phyloP scores from a whole-genome alignment of 305 asterid genomes.

The Coffea humblotiana region DNA sequence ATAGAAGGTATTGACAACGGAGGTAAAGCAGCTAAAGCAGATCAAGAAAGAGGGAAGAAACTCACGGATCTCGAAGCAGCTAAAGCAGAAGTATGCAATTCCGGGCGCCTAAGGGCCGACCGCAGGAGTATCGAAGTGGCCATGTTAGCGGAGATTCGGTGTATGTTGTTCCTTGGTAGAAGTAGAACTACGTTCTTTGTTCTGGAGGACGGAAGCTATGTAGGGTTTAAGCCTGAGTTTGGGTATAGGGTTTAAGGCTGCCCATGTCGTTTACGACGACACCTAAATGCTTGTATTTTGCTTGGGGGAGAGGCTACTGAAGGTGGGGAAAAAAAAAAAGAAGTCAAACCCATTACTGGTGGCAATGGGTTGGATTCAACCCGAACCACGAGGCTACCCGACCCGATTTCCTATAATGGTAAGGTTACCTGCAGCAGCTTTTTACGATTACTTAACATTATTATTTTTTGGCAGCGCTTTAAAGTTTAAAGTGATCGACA shows the following conservation, averaged over 20 bases:
- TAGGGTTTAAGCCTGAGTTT: too few relatives aligned
- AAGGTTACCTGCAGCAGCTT: too few relatives aligned
- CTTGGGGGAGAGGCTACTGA: not conserved
- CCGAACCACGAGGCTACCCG: not conserved
- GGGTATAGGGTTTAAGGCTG: conserved; percentile 2
- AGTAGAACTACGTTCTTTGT: too few relatives aligned
- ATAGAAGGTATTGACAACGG: not conserved
- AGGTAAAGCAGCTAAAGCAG: too few relatives aligned
- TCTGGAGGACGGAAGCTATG: too few relatives aligned
- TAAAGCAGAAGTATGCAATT: conserved; percentile 1
- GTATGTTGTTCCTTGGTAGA: not conserved
- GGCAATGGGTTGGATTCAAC: not conserved
- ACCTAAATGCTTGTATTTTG: not conserved
- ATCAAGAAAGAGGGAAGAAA: not conserved
- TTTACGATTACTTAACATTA: too few relatives aligned
- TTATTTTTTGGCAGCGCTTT: too few relatives aligned
- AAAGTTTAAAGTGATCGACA: too few relatives aligned
- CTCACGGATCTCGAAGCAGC: conserved; percentile 9
- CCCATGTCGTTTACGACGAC: not conserved
- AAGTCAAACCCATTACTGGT: not conserved
- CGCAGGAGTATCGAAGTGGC: conserved; percentile 2
- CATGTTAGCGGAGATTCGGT: not conserved
- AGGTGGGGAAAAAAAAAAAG: not conserved
- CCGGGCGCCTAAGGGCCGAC: conserved; percentile 2
- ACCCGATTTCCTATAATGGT: not conserved